These are phyloP conservation scores for Aphelidium insulamus DNA, from an alignment of 371 early-diverging fungal species.

Conservation along the genomic window DNA sequence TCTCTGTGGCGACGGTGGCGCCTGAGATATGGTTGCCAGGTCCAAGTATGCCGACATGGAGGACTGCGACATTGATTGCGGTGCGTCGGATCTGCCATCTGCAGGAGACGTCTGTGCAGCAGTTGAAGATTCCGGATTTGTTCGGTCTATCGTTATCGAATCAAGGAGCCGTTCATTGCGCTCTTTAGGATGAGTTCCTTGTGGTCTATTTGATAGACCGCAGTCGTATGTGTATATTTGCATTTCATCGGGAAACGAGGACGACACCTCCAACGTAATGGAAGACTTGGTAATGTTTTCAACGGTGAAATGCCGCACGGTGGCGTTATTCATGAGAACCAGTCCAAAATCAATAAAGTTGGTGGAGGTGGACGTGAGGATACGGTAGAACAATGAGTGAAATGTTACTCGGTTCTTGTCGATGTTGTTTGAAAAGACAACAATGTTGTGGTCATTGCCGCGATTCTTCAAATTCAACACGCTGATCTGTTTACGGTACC, in stretches of 20 bases:
- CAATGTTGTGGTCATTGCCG: conserved; percentile 71
- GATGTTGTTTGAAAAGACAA: conserved; percentile 77
- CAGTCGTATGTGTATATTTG: conserved; percentile 16
- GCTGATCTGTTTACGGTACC: conserved; percentile 87
- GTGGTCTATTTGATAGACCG: too few relatives aligned
- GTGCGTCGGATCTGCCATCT: too few relatives aligned
- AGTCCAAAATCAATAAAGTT: conserved; percentile 86
- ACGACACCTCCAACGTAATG: conserved; percentile 23
- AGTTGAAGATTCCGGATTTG: too few relatives aligned
- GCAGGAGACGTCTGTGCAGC: too few relatives aligned
- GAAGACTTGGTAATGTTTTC: conserved; percentile 45
- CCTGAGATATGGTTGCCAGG: too few relatives aligned
- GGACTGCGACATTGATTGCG: too few relatives aligned
- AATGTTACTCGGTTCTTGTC: conserved; percentile 88
- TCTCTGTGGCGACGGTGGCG: too few relatives aligned
- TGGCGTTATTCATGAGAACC: conserved; percentile 56
- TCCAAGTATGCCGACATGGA: conserved; percentile 2
- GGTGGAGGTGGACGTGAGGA: conserved; percentile 63
- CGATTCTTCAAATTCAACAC: conserved; percentile 71
- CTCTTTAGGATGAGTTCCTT: too few relatives aligned
- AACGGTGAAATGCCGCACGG: conserved; percentile 53
- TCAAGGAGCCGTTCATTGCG: too few relatives aligned
- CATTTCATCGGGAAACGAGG: conserved; percentile 46
- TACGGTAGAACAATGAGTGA: conserved; percentile 86
- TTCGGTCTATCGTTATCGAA: too few relatives aligned